Conservation (phyloP, 345 rosid genomes). For the Crucihimalaya himalaica region DNA sequence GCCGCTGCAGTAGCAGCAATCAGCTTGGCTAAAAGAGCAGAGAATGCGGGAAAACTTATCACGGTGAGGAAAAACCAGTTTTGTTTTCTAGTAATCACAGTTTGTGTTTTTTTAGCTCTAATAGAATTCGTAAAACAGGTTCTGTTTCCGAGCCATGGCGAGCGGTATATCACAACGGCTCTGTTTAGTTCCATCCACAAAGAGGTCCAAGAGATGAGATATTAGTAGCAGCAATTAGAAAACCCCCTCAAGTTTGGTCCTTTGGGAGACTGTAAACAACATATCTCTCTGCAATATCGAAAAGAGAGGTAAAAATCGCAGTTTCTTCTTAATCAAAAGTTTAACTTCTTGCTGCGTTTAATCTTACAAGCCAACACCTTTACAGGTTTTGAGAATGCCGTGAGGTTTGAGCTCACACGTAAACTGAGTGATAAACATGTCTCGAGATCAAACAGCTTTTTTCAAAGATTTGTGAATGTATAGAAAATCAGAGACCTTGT, state of each 20-base stretch:
- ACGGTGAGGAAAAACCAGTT: constrained; percentile 47
- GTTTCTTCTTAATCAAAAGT: neutral
- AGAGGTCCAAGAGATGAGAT: constrained; percentile 65
- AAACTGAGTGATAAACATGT: neutral
- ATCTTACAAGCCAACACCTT: neutral
- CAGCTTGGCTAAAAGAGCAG: constrained; percentile 76
- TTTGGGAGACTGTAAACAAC: constrained; percentile 8
- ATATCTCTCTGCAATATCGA: constrained; percentile 2
- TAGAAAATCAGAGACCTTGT: neutral
- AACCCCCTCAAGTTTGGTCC: neutral
- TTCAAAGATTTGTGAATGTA: constrained; percentile 5
- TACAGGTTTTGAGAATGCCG: constrained; percentile 17
- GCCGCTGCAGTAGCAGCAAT: constrained; percentile 96
- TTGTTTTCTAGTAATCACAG: neutral
- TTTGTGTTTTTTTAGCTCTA: neutral
- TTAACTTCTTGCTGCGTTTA: neutral
- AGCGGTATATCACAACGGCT: constrained; percentile 72
- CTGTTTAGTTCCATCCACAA: constrained; percentile 67
- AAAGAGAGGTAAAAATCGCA: neutral
- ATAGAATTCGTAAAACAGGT: constrained; percentile 46
- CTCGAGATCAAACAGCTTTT: neutral
- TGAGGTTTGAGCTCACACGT: neutral
- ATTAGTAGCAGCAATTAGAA: constrained; percentile 26
- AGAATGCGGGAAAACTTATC: constrained; percentile 89
- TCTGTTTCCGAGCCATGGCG: constrained; percentile 90